Base-by-base conservation (phyloP, 306 rosid genomes). In the Urtica urens region DNA sequence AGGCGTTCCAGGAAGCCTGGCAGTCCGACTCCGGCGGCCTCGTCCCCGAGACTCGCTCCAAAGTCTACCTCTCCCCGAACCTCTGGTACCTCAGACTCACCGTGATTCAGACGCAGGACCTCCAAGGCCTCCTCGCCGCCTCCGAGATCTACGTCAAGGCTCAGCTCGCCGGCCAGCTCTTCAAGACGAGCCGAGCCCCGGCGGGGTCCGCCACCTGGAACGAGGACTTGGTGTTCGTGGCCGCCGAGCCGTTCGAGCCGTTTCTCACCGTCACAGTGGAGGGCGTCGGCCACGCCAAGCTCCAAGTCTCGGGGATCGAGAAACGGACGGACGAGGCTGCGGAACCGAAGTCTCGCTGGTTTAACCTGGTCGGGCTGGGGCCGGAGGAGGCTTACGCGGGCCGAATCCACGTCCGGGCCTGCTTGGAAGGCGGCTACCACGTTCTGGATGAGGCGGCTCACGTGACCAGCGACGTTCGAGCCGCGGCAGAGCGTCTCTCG, bases 1-100 rank as follows among this genome's bases (percentile, higher is more conserved):
- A 88, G 49, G 83, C 87, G 0, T 90, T 90, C 46, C 95, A 81
- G 35, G 97, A 90, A 26, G 94, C 95, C 0, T 81, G 97, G 97
- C 90, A 81, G 29, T 90, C 95, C 6, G 93, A 84, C 41, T 84
- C 95, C 37, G 90, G 97, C 6, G 90, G 87, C 18, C 57, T 81
- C 61, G 59, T 84, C 51, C 78, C 95, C n/a, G 93, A 79, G 74
- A 84, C 93, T 2, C 59, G 97, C 39, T 79, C 95, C 4, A 90
- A 90, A 51, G 95, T 84, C 1, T 90, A 90, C 31, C 69, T 84
- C 1, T 88, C 97, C n/a, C 97, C 95, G 0, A 84, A 81, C 77
- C 86, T 88, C 10, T 88, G 97, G 95, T 88, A 81, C 53, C 38
- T 88, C 56, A 68, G 97, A 55, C 53, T 88, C 76, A 88, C 97